Base-by-base conservation (phyloP, 208 protist genomes). In the Crithidia bombi region DNA sequence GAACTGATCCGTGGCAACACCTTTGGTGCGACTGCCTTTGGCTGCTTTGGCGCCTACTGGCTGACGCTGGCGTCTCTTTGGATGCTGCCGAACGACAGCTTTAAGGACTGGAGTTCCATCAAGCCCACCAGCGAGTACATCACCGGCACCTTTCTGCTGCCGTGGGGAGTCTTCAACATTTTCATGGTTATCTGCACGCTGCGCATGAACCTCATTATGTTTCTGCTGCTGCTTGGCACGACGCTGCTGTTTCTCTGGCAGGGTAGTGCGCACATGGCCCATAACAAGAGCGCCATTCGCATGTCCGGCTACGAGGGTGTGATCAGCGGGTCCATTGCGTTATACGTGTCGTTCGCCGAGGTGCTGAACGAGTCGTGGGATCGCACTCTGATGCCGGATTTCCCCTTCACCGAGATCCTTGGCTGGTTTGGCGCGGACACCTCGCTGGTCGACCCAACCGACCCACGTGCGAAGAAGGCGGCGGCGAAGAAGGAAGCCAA, bases 11-110 rank as follows among this genome's bases (percentile, higher is more conserved):
- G 77, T 11, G 73, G 69, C 38, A 84, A 86, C 70, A 80, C 69
- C 28, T 86, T 90, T 50, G 81, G 65, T 12, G 66, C 11, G 23
- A 59, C 80, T 1, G 55, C 72, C 0, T 84, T 82, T 47, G 26
- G 49, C 0, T 69, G 47, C 35, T 85, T 80, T 63, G 79, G 79
- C 17, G 28, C 73, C 46, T 89, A 86, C 69, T 89, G 75, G 79
- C 58, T 85, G 15, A 67, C 70, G 11, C 44, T 79, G 4, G 59
- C 69, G 25, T 70, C 50, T 51, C 21, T 75, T 14, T 83, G 73
- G 72, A 75, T 83, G 64, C 52, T 83, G 52, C 69, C 67, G 2
- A 75, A 75, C 50, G 21, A 36, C 3, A 49, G 23, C 28, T 32
- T 49, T 10, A 47, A 44, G 28, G 14, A 3, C 0, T 32, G 11